These are phyloP conservation scores for Aureobasidium sp. DNA, from an alignment of 2,329 filamentous ascomycete genomes.

Conservation along the genomic window DNA sequence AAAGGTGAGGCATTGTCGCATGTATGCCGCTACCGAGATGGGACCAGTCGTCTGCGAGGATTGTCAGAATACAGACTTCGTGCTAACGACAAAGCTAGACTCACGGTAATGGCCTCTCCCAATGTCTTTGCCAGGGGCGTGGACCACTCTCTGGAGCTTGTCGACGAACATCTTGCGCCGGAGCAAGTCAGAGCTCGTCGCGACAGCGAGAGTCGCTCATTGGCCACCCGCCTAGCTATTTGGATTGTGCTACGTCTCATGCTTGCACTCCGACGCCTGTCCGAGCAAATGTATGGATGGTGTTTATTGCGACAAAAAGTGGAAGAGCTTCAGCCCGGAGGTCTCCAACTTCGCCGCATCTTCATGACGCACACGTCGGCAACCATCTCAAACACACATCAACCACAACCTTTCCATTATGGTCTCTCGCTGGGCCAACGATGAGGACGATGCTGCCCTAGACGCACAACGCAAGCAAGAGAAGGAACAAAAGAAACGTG, in stretches of 20 bases:
- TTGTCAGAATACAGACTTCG: background rate
- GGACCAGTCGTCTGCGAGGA: constrained; percentile 70
- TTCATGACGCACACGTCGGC: constrained; percentile 1
- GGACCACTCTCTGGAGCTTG: constrained; percentile 65
- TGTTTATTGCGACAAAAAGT: constrained; percentile 11
- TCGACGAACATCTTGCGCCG: constrained; percentile 37
- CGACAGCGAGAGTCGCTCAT: background rate
- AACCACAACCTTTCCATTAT: constrained; percentile 18
- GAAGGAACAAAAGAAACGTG: constrained; percentile 82
- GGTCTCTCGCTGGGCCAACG: constrained; percentile 77
- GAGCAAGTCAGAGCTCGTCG: constrained; percentile 13
- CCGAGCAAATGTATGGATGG: background rate
- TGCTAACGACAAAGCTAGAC: constrained; percentile 18
- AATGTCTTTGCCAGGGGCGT: constrained; percentile 86
- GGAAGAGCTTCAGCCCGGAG: constrained; percentile 1
- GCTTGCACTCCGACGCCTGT: background rate
- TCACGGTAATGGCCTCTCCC: constrained; percentile 76
- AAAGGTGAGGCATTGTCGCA: constrained; percentile 96
- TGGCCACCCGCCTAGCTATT: background rate
- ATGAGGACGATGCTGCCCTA: constrained; percentile 70
- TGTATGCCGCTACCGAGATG: constrained; percentile 85
- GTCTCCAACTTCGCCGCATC: constrained; percentile 12
- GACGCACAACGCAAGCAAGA: constrained; percentile 68
- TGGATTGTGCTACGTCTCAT: constrained; percentile 16
- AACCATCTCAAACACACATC: background rate